Evolutionary conservation across 257 asterid species (phyloP), one percentile per base, ranked within the genome.

Genomic region (Orobanche coerulescens): DNA sequence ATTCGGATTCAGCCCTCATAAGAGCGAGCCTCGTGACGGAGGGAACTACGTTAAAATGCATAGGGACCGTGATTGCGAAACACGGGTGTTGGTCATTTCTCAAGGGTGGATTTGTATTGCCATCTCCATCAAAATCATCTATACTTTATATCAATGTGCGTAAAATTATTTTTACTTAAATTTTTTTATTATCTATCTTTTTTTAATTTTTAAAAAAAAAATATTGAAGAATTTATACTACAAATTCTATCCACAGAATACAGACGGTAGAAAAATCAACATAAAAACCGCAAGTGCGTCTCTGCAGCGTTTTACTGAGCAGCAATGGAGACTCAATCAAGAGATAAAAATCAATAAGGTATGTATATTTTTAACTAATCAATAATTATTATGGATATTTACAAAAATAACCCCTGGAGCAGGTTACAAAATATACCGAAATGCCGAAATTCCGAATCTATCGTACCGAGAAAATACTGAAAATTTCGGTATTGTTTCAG

Each of bases 41-140:
- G 51, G 65, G 70, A 10, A 37, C 76, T 3, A 36, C 23, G 13
- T 15, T 69, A 16, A 55, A 73, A 30, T 88, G 88, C 74, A 71
- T 82, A 8, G 95, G 95, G 33, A 83, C 79, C 26, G 94, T 86
- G 36, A 69, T 80, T 58, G 92, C 92, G 25, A 63, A 65, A 48
- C 44, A n/a, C 11, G 84, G 92, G 0, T 88, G 96, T 56, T 88
- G 90, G 86, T 81, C 90, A 0, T 85, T 88, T 67, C 88, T 85
- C 53, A 83, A 85, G 82, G 96, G 95, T 67, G 96, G 94, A 46
- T 81, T 85, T 69, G 76, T 74, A 0, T 16, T 82, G 3, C 58
- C 81, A 47, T 69, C 84, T 18, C 81, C 86, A 8, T 78, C 85
- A 8, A 64, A 61, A 49, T 62, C 69, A 6, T 75, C 91, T 7